Conservation (phyloP, 2,329 filamentous ascomycete species). For the Aquanectria penicillioides region DNA sequence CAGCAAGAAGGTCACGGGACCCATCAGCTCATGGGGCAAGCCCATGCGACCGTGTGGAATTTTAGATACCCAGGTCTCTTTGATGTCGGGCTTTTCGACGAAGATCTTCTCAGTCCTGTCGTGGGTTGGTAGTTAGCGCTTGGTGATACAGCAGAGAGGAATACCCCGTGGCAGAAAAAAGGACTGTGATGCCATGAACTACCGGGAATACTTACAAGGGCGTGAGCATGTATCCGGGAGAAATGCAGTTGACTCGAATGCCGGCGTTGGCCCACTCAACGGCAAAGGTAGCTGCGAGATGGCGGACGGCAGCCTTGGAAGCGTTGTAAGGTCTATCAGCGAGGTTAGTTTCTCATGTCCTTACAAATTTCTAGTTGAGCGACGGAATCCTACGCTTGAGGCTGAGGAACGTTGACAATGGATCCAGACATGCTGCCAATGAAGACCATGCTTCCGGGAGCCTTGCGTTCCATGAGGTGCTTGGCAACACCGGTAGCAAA, state of each 20-base stretch:
- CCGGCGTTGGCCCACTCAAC: constrained; percentile 91
- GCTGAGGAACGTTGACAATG: constrained; percentile 95
- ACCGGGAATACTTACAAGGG: constrained; percentile 72
- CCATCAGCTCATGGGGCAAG: constrained; percentile 89
- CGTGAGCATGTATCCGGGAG: constrained; percentile 95
- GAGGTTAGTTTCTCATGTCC: neutral
- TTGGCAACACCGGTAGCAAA: constrained; percentile 86
- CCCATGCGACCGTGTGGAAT: constrained; percentile 96
- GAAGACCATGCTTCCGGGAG: constrained; percentile 86
- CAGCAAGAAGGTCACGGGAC: constrained; percentile 85
- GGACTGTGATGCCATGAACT: accelerated
- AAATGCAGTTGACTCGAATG: constrained; percentile 95
- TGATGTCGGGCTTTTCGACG: constrained; percentile 93
- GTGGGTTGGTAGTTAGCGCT: neutral
- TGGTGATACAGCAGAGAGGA: neutral
- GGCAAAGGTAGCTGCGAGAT: constrained; percentile 85
- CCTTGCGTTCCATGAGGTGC: constrained; percentile 85
- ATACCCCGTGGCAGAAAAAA: no score
- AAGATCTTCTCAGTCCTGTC: constrained; percentile 88
- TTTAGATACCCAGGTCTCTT: constrained; percentile 87
- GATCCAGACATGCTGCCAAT: constrained; percentile 94
- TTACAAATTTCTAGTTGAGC: no score
- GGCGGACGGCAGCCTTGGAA: constrained; percentile 89
- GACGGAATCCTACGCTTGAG: constrained; percentile 81
- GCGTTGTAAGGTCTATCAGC: constrained; percentile 80